Conservation (phyloP, 2,329 filamentous ascomycete species). For the Corinectria fuckeliana region DNA sequence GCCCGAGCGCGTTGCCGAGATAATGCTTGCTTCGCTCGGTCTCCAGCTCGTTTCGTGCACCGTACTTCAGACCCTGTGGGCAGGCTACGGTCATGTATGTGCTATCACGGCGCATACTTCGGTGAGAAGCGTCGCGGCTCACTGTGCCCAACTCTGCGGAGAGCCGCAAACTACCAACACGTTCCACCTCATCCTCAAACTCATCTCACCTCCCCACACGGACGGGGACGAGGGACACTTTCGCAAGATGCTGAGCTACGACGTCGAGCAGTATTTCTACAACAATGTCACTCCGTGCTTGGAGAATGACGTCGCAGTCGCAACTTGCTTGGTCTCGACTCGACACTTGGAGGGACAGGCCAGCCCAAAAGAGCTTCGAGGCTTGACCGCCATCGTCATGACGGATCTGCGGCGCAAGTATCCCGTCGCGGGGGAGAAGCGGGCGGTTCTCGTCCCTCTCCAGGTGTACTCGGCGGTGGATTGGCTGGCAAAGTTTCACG, state of each 20-base stretch:
- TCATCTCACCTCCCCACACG: constrained; percentile 56
- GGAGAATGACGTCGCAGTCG: constrained; percentile 51
- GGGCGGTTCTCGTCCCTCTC: constrained; percentile 49
- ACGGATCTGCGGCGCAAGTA: constrained; percentile 61
- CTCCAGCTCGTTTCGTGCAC: constrained; percentile 49
- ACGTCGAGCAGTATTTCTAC: constrained; percentile 73
- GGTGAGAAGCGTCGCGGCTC: constrained; percentile 24
- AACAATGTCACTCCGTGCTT: constrained; percentile 59
- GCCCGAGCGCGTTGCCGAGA: constrained; percentile 43
- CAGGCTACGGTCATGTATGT: constrained; percentile 63
- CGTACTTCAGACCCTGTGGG: constrained; percentile 55
- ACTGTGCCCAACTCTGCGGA: constrained; percentile 15
- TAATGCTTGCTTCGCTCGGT: constrained; percentile 48
- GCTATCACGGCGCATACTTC: constrained; percentile 53
- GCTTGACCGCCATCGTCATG: constrained; percentile 61
- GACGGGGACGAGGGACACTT: constrained; percentile 64
- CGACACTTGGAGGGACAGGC: constrained; percentile 33
- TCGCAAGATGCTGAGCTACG: constrained; percentile 71
- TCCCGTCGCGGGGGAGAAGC: constrained; percentile 63
- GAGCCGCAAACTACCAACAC: constrained; percentile 24
- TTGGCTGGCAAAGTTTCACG: constrained; percentile 70
- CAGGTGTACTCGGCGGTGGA: constrained; percentile 62
- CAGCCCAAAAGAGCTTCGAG: constrained; percentile 40
- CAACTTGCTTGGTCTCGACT: constrained; percentile 57
- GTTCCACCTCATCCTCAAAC: constrained; percentile 61